Conservation (phyloP, 345 rosid genomes). For the Bruguiera parviflora region DNA sequence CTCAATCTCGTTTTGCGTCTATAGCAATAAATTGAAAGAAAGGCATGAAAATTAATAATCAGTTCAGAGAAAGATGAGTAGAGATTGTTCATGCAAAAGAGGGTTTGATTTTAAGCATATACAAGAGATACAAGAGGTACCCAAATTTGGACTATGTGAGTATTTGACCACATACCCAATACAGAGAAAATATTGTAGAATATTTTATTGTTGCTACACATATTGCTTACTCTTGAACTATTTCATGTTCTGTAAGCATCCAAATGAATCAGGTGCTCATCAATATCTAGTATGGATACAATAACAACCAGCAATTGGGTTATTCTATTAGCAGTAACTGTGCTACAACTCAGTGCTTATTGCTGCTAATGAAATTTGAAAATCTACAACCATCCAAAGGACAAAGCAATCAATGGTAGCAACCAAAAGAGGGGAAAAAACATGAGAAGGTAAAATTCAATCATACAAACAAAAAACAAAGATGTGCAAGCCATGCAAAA, state of each 20-base stretch:
- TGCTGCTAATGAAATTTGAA: slow-evolving; percentile 6
- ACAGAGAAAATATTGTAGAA: not conserved
- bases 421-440: too few relatives aligned
- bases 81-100: not conserved
- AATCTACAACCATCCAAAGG: not conserved
- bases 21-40: not conserved
- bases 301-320: not conserved
- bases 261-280: not conserved
- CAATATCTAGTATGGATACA: not conserved
- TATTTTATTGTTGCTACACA: not conserved
- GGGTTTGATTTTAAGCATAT: not conserved
- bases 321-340: too few relatives aligned
- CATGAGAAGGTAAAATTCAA: not conserved
- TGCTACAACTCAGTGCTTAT: not conserved
- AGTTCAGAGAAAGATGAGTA: not conserved
- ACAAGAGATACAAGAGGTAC: too few relatives aligned
- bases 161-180: not conserved
- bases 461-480: not conserved
- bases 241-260: not conserved
- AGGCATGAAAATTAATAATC: not conserved
- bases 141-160: not conserved
- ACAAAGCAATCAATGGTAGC: too few relatives aligned
- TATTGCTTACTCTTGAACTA: not conserved
- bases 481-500: not conserved
- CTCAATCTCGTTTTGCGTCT: not conserved